Evolutionary conservation across 768 basidiomycete species (phyloP).

Genomic region (Leucocoprinus sp.): DNA sequence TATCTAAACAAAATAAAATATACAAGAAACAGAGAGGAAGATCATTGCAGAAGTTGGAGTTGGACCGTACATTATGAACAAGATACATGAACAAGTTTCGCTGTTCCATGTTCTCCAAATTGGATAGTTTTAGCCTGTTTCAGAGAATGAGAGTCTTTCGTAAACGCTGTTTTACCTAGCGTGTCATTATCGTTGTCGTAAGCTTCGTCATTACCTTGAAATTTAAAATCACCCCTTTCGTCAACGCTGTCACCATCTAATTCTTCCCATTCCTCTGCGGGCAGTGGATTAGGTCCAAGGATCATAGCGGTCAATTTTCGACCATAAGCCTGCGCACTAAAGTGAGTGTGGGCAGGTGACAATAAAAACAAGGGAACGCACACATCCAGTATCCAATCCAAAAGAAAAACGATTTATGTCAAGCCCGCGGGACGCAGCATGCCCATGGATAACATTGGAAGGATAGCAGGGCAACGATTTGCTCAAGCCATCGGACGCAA

Average conservation of each 20-base stretch:
- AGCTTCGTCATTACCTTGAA: constrained; percentile 13
- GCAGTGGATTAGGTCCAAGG: constrained; percentile 24
- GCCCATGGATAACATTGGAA: constrained; percentile 80
- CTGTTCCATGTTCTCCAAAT: constrained; percentile 50
- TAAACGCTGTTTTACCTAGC: no score
- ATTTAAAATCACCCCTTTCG: constrained; percentile 9
- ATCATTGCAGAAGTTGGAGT: no score
- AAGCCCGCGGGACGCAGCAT: constrained; percentile 70
- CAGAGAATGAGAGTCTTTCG: constrained; percentile 14
- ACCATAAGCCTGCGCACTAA: constrained; percentile 41
- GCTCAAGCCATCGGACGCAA: neutral
- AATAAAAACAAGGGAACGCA: constrained; percentile 36
- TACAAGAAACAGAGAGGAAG: no score
- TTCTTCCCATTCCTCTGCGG: constrained; percentile 8
- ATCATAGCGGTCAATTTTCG: constrained; percentile 59
- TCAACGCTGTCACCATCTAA: constrained; percentile 17
- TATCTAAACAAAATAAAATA: no score
- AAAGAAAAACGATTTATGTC: constrained; percentile 79
- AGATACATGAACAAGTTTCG: constrained; percentile 43
- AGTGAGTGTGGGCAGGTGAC: neutral
- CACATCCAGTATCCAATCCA: constrained; percentile 85
- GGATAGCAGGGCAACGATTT: constrained; percentile 54
- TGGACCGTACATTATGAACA: constrained; percentile 30
- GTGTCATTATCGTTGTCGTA: constrained; percentile 18
- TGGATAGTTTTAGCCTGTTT: constrained; percentile 24